Evolutionary conservation across 768 basidiomycete species (phyloP).

Genomic region (Lactifluus subvellereus): DNA sequence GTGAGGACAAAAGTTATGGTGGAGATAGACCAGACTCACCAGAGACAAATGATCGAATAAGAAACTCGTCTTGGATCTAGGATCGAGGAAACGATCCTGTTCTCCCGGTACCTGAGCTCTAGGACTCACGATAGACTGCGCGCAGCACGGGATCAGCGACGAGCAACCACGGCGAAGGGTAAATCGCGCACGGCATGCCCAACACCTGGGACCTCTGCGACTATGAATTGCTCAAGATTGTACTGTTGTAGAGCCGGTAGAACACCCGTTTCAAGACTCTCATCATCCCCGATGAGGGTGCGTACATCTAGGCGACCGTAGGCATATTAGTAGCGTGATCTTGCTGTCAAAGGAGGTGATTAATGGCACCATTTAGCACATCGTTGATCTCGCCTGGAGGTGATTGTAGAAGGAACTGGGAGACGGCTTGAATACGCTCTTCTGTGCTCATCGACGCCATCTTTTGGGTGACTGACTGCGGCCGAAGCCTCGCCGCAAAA

Average conservation of each 20-base stretch:
- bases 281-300: constrained; percentile 83
- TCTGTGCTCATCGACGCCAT: constrained; percentile 45
- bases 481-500: neutral
- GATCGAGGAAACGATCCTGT: constrained; percentile 76
- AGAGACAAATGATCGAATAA: constrained; percentile 79
- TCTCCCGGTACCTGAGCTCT: constrained; percentile 51
- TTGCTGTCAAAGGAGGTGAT: neutral
- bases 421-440: constrained; percentile 66
- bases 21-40: constrained; percentile 40
- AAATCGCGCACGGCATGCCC: constrained; percentile 60
- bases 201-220: constrained; percentile 74
- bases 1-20: neutral
- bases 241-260: constrained; percentile 76
- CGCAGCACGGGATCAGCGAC: neutral
- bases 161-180: neutral
- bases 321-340: constrained; percentile 9
- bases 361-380: constrained; percentile 69
- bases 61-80: constrained; percentile 71
- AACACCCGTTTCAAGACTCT: constrained; percentile 70
- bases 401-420: constrained; percentile 77
- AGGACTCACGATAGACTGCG: constrained; percentile 77
- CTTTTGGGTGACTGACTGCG: neutral
- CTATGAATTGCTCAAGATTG: constrained; percentile 82
- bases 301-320: constrained; percentile 63
- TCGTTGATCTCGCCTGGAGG: constrained; percentile 98